These are phyloP conservation scores for Polytolypa hystricis DNA, from an alignment of 2,329 filamentous ascomycete genomes.

Conservation along the genomic window DNA sequence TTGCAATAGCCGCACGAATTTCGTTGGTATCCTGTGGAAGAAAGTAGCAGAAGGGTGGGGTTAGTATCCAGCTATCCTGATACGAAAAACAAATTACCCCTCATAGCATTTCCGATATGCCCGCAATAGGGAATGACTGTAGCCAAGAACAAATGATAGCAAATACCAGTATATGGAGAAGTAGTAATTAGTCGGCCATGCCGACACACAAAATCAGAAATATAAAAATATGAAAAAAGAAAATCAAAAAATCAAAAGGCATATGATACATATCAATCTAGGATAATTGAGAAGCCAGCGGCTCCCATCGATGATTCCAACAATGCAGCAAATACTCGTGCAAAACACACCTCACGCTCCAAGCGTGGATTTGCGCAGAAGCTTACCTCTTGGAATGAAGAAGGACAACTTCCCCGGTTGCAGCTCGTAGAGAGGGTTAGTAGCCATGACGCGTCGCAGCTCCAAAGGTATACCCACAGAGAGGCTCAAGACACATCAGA, in stretches of 20 bases:
- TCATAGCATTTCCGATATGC: not conserved
- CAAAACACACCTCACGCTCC: too few species aligned
- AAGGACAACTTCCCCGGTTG: constrained; percentile 5
- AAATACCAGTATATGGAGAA: not conserved
- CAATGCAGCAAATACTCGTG: too few species aligned
- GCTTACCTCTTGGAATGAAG: constrained; percentile 7
- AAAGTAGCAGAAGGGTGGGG: not conserved
- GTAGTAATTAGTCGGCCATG: not conserved
- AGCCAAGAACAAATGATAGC: not conserved
- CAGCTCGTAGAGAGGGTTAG: too few species aligned
- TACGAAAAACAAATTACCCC: not conserved
- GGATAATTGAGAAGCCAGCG: too few species aligned
- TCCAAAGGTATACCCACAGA: too few species aligned
- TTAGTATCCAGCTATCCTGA: not conserved
- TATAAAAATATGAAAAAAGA: not conserved
- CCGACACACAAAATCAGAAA: not conserved
- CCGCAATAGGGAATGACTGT: not conserved
- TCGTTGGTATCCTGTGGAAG: constrained; percentile 33
- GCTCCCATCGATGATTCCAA: too few species aligned
- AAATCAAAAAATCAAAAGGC: too few species aligned
- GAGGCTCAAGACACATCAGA: too few species aligned
- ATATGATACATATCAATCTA: too few species aligned
- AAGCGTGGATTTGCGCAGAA: too few species aligned
- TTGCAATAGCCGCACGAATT: constrained; percentile 41
- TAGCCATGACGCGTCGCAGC: too few species aligned